Conservation (phyloP, 768 basidiomycete species). For the Favolaschia claudopus region DNA sequence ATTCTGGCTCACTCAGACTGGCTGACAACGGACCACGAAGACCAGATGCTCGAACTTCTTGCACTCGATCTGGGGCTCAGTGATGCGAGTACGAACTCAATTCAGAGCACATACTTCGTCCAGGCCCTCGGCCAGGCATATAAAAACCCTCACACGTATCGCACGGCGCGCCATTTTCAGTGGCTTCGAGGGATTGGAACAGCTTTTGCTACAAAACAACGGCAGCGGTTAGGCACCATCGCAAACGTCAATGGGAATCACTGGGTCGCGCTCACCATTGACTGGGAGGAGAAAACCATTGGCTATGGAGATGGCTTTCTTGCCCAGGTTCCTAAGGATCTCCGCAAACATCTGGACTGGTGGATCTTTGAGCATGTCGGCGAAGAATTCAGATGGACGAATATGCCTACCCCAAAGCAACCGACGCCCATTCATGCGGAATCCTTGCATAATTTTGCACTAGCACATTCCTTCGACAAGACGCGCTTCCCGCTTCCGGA, state of each 20-base stretch:
- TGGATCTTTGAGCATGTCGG: neutral
- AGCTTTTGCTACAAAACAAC: neutral
- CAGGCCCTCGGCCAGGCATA: neutral
- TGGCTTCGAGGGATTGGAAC: neutral
- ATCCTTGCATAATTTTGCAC: neutral
- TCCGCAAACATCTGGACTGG: neutral
- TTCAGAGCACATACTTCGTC: neutral
- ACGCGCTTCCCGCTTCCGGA: no score
- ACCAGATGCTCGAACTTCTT: constrained; percentile 3
- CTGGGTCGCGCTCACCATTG: constrained; percentile 2
- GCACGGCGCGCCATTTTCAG: neutral
- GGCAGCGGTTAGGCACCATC: neutral
- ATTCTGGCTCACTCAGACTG: neutral
- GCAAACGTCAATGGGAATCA: neutral
- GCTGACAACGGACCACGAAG: neutral
- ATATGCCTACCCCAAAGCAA: neutral
- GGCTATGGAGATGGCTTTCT: neutral
- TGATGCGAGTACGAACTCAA: neutral
- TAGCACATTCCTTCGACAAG: neutral
- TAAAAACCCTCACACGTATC: neutral
- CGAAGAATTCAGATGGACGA: neutral
- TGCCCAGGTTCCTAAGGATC: neutral
- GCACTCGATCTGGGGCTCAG: neutral
- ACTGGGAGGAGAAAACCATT: neutral
- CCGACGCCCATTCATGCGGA: neutral